Percentiles rank a stretch among this genome's conserved stretches.
These are phyloP conservation scores for Calonectria honghensis DNA, from an alignment of 2,329 filamentous ascomycete species.

Conservation along the genomic window DNA sequence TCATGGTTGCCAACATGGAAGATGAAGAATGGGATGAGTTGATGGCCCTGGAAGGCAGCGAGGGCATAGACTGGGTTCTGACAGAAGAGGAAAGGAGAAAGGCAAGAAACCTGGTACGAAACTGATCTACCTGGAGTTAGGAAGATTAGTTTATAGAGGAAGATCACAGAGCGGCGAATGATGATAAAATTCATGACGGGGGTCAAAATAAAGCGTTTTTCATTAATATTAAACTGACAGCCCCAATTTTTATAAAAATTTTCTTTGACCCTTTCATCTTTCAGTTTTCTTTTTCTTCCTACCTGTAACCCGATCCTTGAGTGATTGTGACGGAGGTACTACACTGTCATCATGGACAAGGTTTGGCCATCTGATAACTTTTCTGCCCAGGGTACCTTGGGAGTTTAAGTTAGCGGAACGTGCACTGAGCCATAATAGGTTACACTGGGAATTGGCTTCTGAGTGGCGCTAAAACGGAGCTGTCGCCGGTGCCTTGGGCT, in stretches of 20 bases:
- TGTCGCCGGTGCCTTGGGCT: conserved; percentile 45
- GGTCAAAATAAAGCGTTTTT: neutral
- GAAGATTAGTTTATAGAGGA: conserved; percentile 37
- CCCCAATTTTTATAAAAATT: too few species aligned
- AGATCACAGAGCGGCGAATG: conserved; percentile 37
- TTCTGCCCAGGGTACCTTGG: neutral
- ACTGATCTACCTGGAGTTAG: conserved; percentile 41
- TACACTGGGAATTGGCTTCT: conserved; percentile 24
- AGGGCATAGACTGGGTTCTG: conserved; percentile 82
- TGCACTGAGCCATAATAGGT: conserved; percentile 32
- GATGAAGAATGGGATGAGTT: conserved; percentile 95
- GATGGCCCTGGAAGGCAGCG: conserved; percentile 69
- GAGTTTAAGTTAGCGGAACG: conserved; percentile 30
- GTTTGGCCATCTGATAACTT: neutral
- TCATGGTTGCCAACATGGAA: conserved; percentile 94
- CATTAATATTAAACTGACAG: conserved; percentile 9
- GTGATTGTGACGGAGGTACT: too few species aligned
- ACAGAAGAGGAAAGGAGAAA: conserved; percentile 83
- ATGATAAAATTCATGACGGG: conserved; percentile 37
- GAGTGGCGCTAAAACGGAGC: conserved; percentile 26
- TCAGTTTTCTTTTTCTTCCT: neutral
- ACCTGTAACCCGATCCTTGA: neutral
- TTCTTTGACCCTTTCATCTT: too few species aligned
- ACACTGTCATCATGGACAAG: neutral
- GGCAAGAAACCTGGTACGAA: conserved; percentile 80